Percentiles rank a stretch among this genome's conserved stretches.
Evolutionary conservation across 129 eudicot genomes (phyloP).

Genomic region (Sambucus nigra): DNA sequence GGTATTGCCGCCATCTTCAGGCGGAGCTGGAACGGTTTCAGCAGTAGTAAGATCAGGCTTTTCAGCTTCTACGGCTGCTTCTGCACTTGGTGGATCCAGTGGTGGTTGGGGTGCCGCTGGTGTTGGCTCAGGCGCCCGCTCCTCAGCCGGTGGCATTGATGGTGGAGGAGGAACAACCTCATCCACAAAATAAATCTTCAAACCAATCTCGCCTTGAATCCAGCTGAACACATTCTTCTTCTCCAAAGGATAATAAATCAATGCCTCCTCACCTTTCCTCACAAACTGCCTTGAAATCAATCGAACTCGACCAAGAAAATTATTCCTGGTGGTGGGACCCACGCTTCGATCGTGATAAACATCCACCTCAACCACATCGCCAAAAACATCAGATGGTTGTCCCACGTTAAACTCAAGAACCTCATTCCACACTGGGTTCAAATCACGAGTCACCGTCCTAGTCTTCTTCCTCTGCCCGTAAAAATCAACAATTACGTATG

Average conservation of each 20-base stretch:
- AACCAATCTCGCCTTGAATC: conserved; percentile 81
- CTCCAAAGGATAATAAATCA: conserved; percentile 68
- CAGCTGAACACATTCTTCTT: conserved; percentile 60
- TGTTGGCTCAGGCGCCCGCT: conserved; percentile 20
- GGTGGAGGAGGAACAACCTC: conserved; percentile 33
- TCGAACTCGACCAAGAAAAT: conserved; percentile 70
- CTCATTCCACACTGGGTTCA: conserved; percentile 87
- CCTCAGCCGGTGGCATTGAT: conserved; percentile 25
- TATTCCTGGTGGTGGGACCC: conserved; percentile 76
- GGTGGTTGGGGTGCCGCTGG: conserved; percentile 13
- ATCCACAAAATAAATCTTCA: conserved; percentile 63
- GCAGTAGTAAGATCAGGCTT: not conserved
- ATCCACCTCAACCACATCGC: conserved; percentile 74
- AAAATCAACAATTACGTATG: conserved; percentile 63
- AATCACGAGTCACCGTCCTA: conserved; percentile 44
- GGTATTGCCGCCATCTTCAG: conserved; percentile 10
- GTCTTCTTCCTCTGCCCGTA: conserved; percentile 77
- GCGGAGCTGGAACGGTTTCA: conserved; percentile 1
- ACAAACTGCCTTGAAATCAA: conserved; percentile 71
- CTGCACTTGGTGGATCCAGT: conserved; percentile 7
- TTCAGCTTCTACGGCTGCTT: conserved; percentile 12
- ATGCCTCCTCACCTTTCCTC: conserved; percentile 85
- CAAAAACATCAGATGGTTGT: conserved; percentile 64
- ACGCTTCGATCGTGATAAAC: conserved; percentile 54
- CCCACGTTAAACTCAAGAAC: conserved; percentile 65